Evolutionary conservation across 768 basidiomycete species (phyloP).

Genomic region (Termitomyces sp.): DNA sequence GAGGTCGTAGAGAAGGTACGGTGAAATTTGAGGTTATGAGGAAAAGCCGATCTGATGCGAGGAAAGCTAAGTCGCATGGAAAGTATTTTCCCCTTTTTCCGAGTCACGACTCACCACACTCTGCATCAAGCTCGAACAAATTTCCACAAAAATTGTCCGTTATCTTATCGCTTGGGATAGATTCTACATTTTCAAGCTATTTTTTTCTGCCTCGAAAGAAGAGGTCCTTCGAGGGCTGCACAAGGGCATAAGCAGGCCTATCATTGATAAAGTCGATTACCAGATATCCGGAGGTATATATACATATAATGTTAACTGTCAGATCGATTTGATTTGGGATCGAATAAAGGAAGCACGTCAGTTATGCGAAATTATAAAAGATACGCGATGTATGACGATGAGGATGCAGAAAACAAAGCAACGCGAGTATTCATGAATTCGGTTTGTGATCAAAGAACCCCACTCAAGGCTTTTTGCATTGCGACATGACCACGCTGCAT

Average conservation of each 20-base stretch:
- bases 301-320: background rate
- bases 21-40: conserved; percentile 10
- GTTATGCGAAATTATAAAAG: background rate
- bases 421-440: background rate
- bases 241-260: background rate
- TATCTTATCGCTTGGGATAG: conserved; percentile 5
- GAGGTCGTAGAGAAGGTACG: conserved; percentile 12
- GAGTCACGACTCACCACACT: conserved; percentile 5
- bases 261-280: no score
- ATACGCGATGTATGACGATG: background rate
- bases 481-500: conserved; percentile 38
- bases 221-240: no score
- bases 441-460: conserved; percentile 6
- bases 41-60: conserved; percentile 14
- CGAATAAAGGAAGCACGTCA: no score
- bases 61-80: conserved; percentile 16
- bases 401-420: background rate
- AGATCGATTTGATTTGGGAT: background rate
- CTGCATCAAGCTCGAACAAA: background rate
- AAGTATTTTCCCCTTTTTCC: conserved; percentile 5
- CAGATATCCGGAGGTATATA: background rate
- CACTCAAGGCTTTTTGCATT: conserved; percentile 38
- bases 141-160: background rate
- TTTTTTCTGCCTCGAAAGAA: background rate
- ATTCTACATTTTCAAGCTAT: background rate